Conservation (phyloP, 768 basidiomycete genomes). For the Trichaptum fuscoviolaceum region DNA sequence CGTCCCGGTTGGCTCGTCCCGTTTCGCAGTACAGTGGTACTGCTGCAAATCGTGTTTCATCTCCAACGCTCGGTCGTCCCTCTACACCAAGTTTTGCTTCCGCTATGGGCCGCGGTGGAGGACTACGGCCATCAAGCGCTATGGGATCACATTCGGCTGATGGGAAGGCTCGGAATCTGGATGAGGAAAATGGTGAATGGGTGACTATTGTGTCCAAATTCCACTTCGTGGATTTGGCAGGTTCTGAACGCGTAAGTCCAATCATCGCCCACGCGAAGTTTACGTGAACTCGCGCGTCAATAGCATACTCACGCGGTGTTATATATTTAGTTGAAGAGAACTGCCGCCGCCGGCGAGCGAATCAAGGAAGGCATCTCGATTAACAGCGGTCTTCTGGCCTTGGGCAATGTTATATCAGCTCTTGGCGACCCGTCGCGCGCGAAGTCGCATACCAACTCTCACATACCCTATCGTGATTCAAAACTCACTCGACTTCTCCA, state of each 20-base stretch:
- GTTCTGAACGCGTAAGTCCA: slow-evolving; percentile 80
- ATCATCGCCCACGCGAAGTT: slow-evolving; percentile 5
- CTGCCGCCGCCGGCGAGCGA: slow-evolving; percentile 91
- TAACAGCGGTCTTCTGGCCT: slow-evolving; percentile 91
- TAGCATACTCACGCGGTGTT: slow-evolving; percentile 17
- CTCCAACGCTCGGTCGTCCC: slow-evolving; percentile 75
- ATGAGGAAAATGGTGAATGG: slow-evolving; percentile 78
- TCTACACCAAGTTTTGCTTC: slow-evolving; percentile 73
- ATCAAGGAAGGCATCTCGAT: slow-evolving; percentile 99
- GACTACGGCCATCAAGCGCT: slow-evolving; percentile 72
- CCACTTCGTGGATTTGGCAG: slow-evolving; percentile 97
- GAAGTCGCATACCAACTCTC: slow-evolving; percentile 76
- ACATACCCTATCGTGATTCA: slow-evolving; percentile 97
- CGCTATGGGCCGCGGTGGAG: slow-evolving; percentile 65
- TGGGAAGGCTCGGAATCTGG: slow-evolving; percentile 32
- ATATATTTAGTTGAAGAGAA: slow-evolving; percentile 76
- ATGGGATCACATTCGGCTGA: slow-evolving; percentile 65
- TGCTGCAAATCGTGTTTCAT: slow-evolving; percentile 51
- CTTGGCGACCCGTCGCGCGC: slow-evolving; percentile 89
- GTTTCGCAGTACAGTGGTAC: slow-evolving; percentile 61
- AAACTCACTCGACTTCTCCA: slow-evolving; percentile 94
- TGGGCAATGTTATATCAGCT: slow-evolving; percentile 98
- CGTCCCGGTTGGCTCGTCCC: slow-evolving; percentile 77
- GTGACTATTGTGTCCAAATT: slow-evolving; percentile 90
- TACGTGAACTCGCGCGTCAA: slow-evolving; percentile 2